Base-by-base conservation (phyloP, 2,329 filamentous ascomycete genomes). In the Volutella citrinella region DNA sequence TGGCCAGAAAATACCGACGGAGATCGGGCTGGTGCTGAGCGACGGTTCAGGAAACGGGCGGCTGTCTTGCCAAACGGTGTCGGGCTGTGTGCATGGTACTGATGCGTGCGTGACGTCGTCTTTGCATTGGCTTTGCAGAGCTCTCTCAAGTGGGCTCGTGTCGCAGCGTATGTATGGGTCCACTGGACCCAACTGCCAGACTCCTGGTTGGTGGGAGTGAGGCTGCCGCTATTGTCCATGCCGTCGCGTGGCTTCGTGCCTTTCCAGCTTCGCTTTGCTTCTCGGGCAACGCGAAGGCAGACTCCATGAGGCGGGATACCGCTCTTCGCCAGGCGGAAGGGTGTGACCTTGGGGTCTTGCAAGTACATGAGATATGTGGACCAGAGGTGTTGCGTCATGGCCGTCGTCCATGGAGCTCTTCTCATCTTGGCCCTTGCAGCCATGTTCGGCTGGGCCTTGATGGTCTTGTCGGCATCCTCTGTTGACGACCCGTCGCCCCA, bases 351-450 rank as follows among this genome's bases (percentile, higher is more conserved):
- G 27, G 80, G 79, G 46, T 84, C 80, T 52, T 81, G 76, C 24
- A 84, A 62, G 48, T 84, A 84, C 32, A 80, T 63, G 38, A 74
- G 62, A 51, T 82, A 84, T 2, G 76, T 81, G 6, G 74, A 69
- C 80, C 80, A 84, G 9, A 84, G 59, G 48, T 84, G 80, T 10
- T 74, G 65, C 59, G 69, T 78, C 77, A 84, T 82, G 13, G 76
- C 70, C 41, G 73, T 74, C 5, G 78, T 82, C 80, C 80, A 84
- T 0, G 69, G 71, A 1, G 74, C 74, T 52, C 72, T 78, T 38
- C 74, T 64, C 20, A 59, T 49, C 35, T 63, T 64, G 16, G 46
- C 44, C 30, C 46, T 46, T 13, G 43, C 13, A 25, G 37, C 27
- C 19, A 44, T 31, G 29, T 29, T 22, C 31, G 45, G 32, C 23